Percentiles rank a stretch among this genome's conserved stretches.
phyloP scores from a whole-genome alignment of 345 rosid species.

The Linum lewisii region DNA sequence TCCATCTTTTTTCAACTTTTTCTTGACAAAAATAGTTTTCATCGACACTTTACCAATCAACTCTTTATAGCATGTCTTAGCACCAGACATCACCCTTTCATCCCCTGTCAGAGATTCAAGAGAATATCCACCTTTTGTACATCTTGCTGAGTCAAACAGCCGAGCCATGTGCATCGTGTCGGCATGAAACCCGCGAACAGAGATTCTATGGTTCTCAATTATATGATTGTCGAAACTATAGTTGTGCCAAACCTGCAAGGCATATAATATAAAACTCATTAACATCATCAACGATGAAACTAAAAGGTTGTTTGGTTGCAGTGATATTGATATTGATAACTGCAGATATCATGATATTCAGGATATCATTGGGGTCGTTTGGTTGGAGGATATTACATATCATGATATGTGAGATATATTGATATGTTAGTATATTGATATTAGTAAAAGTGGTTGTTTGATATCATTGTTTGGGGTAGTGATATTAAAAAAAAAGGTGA shows the following conservation, averaged over 20 bases:
- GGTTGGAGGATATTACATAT: too few species aligned
- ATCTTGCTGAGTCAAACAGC: slow-evolving; percentile 87
- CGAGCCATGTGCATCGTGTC: slow-evolving; percentile 99
- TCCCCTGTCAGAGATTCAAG: slow-evolving; percentile 92
- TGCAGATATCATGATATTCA: too few species aligned
- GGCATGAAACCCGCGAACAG: slow-evolving; percentile 82
- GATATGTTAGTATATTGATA: too few species aligned
- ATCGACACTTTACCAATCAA: slow-evolving; percentile 80
- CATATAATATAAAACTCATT: background rate
- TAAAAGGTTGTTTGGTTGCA: too few species aligned
- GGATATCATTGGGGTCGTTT: too few species aligned
- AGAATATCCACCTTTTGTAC: slow-evolving; percentile 71
- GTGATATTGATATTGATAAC: too few species aligned
- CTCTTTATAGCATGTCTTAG: slow-evolving; percentile 30
- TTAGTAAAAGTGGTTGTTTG: too few species aligned
- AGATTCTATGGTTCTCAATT: slow-evolving; percentile 63
- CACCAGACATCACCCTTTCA: slow-evolving; percentile 39
- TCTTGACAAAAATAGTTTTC: slow-evolving; percentile 80
- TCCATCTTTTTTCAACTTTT: slow-evolving; percentile 81
- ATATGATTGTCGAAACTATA: slow-evolving; percentile 92
- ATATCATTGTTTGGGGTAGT: too few species aligned
- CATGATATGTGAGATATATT: too few species aligned
- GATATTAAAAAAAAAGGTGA: too few species aligned
- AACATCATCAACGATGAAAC: background rate
- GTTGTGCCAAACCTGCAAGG: slow-evolving; percentile 88